Evolutionary conservation across 257 asterid species (phyloP), one percentile per base, ranked within the genome.

Genomic region (Nicotiana attenuata): DNA sequence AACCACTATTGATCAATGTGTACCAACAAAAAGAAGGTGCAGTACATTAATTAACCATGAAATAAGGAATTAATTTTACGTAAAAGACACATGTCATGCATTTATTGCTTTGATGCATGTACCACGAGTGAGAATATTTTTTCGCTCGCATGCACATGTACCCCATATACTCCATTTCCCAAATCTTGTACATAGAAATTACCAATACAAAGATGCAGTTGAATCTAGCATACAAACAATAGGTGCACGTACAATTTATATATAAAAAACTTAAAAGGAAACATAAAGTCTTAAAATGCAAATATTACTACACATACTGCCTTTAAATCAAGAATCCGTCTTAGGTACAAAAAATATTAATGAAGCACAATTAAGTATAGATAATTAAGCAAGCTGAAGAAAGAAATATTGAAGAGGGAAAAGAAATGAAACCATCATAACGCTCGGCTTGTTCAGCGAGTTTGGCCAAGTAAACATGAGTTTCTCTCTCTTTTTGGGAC

Each of bases 361-460:
- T 10, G 56, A n/a, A n/a, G n/a, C n/a, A n/a, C n/a, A n/a, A n/a
- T n/a, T 17, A 50, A 10, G 15, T 50, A 52, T 5, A 15, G 61
- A 55, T 56, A 57, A 41, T 10, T 0, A 41, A 57, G 22, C 10
- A 55, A 55, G 14, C 5, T 14, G 19, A 15, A 17, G 4, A 66
- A 14, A 1, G 1, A 8, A 6, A 10, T 10, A 47, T 50, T 11
- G 16, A 50, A 50, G 1, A 0, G 76, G 76, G 15, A 5, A 22
- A 22, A 14, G 22, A 63, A 8, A 64, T 15, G 28, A 5, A 81
- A 94, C 98, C 98, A 35, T 94, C 98, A 22, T 94, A 94, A 52
- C 97, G 97, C 86, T 94, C 97, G 64, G 98, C 98, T 85, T 92
- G 98, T 83, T 94, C 98, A 0, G 98, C 85, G 5, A 94, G 93